Base-by-base conservation (phyloP, 805 yeast species). In the Candida ulmi region DNA sequence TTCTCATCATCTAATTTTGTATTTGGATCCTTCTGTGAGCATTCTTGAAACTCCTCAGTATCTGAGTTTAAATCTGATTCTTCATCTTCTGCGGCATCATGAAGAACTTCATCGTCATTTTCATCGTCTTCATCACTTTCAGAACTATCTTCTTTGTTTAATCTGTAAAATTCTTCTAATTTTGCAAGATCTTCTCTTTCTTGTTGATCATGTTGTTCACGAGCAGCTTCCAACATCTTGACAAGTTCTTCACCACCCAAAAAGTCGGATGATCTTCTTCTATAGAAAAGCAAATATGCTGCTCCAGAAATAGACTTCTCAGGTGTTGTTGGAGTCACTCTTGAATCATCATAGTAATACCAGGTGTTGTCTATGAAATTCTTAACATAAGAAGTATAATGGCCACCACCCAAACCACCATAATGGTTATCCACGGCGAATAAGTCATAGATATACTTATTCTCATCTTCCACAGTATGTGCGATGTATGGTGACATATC, bases 391-490 rank as follows among this genome's bases (percentile, higher is more conserved):
- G 98, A 85, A 1, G 99, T 93, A 61, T 93, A 91, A 65, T 93
- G 98, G 2, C 99, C 98, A 5, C 98, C 98, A 1, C 98, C 97
- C 16, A 91, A 67, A 1, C 97, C 96, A 37, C 98, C 99, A 58
- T 72, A 88, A 57, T 93, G 99, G 58, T 91, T 93, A 58, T 90
- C 98, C 17, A 93, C 96, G 0, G 93, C 98, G 51, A 86, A 71
- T 45, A 93, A 66, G 57, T 93, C 98, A 60, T 91, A 91, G 1
- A 85, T 56, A n/a, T 61, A 50, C 4, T 60, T 62, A 32, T 48
- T 40, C 5, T 51, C 54, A 36, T 50, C 49, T 30, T 47, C 57
- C 4, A 48, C 43, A 24, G 56, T 33, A 52, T 58, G 57, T 3
- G 65, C 69, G 5, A 86, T 70, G 49, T 78, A 75, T n/a, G 70